Evolutionary conservation across 1,284 basidiomycete species (phyloP).

Genomic region (Malassezia nana): DNA sequence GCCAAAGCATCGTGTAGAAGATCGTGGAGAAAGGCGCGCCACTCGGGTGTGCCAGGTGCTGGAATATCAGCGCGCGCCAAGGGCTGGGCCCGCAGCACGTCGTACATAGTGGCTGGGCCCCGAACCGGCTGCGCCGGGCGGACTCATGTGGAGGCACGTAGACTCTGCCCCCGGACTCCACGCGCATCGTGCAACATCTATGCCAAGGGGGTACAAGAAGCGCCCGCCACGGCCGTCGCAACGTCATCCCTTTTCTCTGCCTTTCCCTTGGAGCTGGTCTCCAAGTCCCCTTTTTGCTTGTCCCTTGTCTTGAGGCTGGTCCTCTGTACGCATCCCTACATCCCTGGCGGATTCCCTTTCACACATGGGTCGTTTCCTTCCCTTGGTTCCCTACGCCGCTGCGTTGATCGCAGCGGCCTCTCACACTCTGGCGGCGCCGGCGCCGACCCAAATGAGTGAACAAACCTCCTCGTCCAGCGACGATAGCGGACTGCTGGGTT

Average conservation of each 20-base stretch:
- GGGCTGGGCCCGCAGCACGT: slow-evolving; percentile 12
- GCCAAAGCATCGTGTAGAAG: slow-evolving; percentile 20
- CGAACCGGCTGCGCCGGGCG: background rate
- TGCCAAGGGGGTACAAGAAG: background rate
- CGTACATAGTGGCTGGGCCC: background rate
- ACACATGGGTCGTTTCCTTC: slow-evolving; percentile 1
- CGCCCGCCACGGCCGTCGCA: background rate
- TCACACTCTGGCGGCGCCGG: background rate
- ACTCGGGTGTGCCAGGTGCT: slow-evolving; percentile 19
- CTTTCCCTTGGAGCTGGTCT: slow-evolving; percentile 4
- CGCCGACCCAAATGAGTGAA: background rate
- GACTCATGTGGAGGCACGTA: background rate
- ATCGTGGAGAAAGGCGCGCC: slow-evolving; percentile 19
- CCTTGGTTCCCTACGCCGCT: background rate
- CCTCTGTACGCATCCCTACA: background rate
- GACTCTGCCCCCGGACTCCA: background rate
- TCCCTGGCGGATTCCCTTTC: background rate
- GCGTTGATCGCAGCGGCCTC: slow-evolving; percentile 1
- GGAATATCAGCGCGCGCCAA: slow-evolving; percentile 16
- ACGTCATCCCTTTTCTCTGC: background rate
- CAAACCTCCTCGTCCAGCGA: background rate
- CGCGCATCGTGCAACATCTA: slow-evolving; percentile 4
- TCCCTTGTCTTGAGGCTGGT: background rate
- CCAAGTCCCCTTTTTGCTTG: background rate
- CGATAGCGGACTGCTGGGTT: background rate